These are phyloP conservation scores for Aspergillus ustus DNA, from an alignment of 2,329 filamentous ascomycete species.

Conservation along the genomic window DNA sequence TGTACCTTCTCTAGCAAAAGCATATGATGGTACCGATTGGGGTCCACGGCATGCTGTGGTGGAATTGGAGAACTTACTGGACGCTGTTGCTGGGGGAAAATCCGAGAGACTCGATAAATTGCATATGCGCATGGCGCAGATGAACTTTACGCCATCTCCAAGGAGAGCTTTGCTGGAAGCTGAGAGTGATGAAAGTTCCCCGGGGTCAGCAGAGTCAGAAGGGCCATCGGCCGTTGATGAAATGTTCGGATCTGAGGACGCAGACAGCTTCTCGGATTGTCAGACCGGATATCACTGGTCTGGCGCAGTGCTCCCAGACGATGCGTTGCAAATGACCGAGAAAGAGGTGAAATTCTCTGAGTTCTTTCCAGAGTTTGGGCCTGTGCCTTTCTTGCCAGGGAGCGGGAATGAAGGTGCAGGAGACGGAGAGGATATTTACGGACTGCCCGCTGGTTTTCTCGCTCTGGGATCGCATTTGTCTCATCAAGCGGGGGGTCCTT, in stretches of 20 bases:
- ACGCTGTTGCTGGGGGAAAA: conserved; percentile 6
- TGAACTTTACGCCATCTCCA: conserved; percentile 6
- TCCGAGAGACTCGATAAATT: conserved; percentile 11
- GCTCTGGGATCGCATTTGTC: conserved; percentile 4
- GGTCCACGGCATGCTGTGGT: conserved; percentile 11
- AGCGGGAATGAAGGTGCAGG: neutral
- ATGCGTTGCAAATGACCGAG: neutral
- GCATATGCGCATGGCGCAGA: conserved; percentile 5
- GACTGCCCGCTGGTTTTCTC: neutral
- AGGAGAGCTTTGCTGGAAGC: neutral
- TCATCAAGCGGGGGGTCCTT: neutral
- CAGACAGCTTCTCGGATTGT: neutral
- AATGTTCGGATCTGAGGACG: neutral
- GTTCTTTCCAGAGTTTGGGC: neutral
- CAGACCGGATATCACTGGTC: neutral
- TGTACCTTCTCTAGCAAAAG: conserved; percentile 3
- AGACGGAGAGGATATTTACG: conserved; percentile 1
- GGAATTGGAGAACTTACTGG: conserved; percentile 10
- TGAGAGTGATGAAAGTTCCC: neutral
- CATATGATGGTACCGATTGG: conserved; percentile 3
- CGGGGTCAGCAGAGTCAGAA: neutral
- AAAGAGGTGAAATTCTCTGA: neutral
- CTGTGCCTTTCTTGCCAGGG: neutral
- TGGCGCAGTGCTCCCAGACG: neutral
- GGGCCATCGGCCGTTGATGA: neutral